These are phyloP conservation scores for Mortierella sp. DNA, from an alignment of 371 early-diverging fungal genomes.

Conservation along the genomic window DNA sequence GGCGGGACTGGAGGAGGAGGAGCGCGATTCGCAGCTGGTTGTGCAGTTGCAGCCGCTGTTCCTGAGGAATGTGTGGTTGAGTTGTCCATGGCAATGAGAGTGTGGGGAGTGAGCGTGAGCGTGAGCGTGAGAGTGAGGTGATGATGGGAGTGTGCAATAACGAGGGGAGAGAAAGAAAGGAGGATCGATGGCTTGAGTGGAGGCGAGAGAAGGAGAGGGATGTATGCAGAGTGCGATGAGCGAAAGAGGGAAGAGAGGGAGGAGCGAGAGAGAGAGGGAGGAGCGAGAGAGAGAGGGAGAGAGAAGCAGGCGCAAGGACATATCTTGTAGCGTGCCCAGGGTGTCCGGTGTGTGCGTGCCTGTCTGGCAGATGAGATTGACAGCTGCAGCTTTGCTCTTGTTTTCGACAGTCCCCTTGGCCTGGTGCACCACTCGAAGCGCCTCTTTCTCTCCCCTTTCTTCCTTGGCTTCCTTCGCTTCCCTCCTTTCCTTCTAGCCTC, in stretches of 20 bases:
- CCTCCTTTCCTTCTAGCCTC: neutral
- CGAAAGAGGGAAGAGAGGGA: neutral
- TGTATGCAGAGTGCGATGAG: neutral
- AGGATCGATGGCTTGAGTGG: too few relatives aligned
- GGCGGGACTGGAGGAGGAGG: constrained; percentile 34
- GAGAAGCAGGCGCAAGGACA: neutral
- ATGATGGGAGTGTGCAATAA: too few relatives aligned
- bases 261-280: neutral
- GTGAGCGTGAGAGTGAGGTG: neutral
- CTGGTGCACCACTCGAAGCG: too few relatives aligned
- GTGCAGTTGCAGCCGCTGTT: neutral
- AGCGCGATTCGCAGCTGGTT: constrained; percentile 5
- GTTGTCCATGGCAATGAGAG: constrained; percentile 12
- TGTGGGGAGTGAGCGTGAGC: too few relatives aligned
- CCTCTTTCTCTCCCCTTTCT: too few relatives aligned
- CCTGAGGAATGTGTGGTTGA: neutral
- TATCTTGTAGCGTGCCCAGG: too few relatives aligned
- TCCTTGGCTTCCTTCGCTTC: too few relatives aligned
- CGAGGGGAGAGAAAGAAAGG: too few relatives aligned
- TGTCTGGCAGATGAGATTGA: too few relatives aligned
- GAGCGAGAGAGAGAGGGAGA: neutral
- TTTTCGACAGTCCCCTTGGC: too few relatives aligned
- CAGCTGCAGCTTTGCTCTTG: too few relatives aligned
- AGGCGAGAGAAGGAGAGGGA: neutral
- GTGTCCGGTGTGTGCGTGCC: too few relatives aligned